Evolutionary conservation across 805 yeast genomes (phyloP).

Genomic region (Danielia oregonensis): DNA sequence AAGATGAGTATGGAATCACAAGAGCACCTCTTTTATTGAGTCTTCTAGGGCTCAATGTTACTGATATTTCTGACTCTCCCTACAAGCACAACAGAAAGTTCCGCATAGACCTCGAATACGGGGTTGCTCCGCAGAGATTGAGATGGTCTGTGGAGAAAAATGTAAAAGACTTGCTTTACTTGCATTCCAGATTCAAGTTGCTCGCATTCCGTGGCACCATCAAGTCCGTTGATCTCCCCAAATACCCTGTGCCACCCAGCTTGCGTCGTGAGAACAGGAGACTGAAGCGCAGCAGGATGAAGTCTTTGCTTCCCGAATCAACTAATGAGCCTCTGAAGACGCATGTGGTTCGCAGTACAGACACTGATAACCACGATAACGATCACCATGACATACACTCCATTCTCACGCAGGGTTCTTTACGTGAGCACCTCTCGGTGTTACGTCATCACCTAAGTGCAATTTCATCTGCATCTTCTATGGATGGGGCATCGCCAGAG

Average conservation of each 20-base stretch:
- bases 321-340: too few species aligned
- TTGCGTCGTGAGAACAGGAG: slow-evolving; percentile 9
- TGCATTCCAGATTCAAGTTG: slow-evolving; percentile 67
- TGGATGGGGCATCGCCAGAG: slow-evolving; percentile 28
- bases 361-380: background rate
- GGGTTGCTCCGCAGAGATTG: slow-evolving; percentile 73
- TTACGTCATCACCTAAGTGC: slow-evolving; percentile 30
- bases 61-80: slow-evolving; percentile 43
- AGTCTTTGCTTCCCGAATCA: too few species aligned
- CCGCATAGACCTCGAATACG: slow-evolving; percentile 81
- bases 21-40: slow-evolving; percentile 82
- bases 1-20: slow-evolving; percentile 71
- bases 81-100: slow-evolving; percentile 44
- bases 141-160: slow-evolving; percentile 78
- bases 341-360: slow-evolving; percentile 1
- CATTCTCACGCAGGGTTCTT: slow-evolving; percentile 14
- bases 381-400: slow-evolving; percentile 19
- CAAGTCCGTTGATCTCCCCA: slow-evolving; percentile 42
- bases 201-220: slow-evolving; percentile 14
- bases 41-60: slow-evolving; percentile 62
- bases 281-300: slow-evolving; percentile 1
- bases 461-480: slow-evolving; percentile 19
- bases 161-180: slow-evolving; percentile 63
- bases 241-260: slow-evolving; percentile 40
- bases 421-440: slow-evolving; percentile 24